Base-by-base conservation (phyloP, 2,329 filamentous ascomycete species). In the Tolypocladium ovalisporum region DNA sequence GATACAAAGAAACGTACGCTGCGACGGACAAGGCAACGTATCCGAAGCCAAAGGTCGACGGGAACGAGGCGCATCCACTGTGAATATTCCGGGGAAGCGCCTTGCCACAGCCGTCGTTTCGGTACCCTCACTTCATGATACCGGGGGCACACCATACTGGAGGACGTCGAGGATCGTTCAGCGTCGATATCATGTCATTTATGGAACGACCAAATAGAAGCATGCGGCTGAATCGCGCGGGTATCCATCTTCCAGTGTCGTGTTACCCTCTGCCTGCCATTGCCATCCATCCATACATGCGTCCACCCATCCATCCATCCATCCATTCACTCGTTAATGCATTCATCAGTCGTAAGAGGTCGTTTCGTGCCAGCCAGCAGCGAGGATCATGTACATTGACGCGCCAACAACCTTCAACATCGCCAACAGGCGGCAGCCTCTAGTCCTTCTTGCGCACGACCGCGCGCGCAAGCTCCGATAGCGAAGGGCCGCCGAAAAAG, bases 401-500 rank as follows among this genome's bases (percentile, higher is more conserved):
- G 49, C 53, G 44, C 54, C 55, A 51, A 56, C 56, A 51, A 17
- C n/a, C n/a, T 7, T 22, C n/a, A 35, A 19, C 47, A 32, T 19
- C 15, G 44, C 15, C 13, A n/a, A 34, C 27, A 19, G 13, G 32
- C 39, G 51, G 6, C 29, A 2, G 8, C 27, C 24, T 24, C 56
- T 44, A 61, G 27, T 57, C 52, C 56, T 67, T 64, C 60, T 67
- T 67, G 64, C 69, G 73, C 47, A 74, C 72, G 52, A 78, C 63
- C 19, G 72, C 67, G 52, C 73, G 73, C 61, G 75, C 74, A 37
- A 79, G 65, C 51, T 76, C 75, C 9, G 71, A 66, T 27, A 79
- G 64, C 2, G 74, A 78, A 47, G 74, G 75, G 1, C 79, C 79
- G 37, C 77, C 70, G 59, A 82, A 79, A 17, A 82, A 69, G 58